phyloP scores from a whole-genome alignment of 345 rosid genomes.

The Ailanthus altissimus region DNA sequence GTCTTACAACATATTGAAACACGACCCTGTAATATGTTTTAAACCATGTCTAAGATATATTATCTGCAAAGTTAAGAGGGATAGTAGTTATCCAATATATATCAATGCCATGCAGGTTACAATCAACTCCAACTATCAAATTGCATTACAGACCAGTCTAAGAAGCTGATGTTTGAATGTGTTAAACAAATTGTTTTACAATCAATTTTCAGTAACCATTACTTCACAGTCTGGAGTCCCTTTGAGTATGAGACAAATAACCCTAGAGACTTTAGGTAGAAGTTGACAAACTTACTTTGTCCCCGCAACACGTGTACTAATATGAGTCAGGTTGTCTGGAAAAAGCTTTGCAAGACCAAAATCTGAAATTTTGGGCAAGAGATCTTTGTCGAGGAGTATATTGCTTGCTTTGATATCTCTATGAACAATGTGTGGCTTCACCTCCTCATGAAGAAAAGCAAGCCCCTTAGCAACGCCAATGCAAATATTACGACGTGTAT shows the following conservation, averaged over 20 bases:
- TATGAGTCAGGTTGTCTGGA: constrained; percentile 57
- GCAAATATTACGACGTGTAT: constrained; percentile 49
- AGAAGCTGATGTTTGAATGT: not conserved
- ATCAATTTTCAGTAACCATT: not conserved
- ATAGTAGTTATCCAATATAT: not conserved
- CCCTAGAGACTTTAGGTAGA: not conserved
- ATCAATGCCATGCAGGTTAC: not conserved
- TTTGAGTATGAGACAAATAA: constrained; percentile 2
- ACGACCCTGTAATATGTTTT: not conserved
- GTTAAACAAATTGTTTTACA: not conserved
- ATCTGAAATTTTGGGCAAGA: constrained; percentile 68
- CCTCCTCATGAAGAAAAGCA: constrained; percentile 70
- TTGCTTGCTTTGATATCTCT: constrained; percentile 84
- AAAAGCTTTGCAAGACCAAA: constrained; percentile 80
- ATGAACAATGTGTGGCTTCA: constrained; percentile 60
- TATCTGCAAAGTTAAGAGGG: not conserved
- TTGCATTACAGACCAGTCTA: not conserved
- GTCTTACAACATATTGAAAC: no score
- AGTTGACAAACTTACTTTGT: constrained; percentile 50
- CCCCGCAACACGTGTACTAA: constrained; percentile 77
- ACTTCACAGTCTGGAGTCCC: not conserved
- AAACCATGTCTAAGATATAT: not conserved
- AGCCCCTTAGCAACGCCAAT: constrained; percentile 70
- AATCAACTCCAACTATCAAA: not conserved
- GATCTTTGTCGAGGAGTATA: constrained; percentile 58